These are phyloP conservation scores for Coriaria nepalensis DNA, from an alignment of 306 rosid species.

Conservation along the genomic window DNA sequence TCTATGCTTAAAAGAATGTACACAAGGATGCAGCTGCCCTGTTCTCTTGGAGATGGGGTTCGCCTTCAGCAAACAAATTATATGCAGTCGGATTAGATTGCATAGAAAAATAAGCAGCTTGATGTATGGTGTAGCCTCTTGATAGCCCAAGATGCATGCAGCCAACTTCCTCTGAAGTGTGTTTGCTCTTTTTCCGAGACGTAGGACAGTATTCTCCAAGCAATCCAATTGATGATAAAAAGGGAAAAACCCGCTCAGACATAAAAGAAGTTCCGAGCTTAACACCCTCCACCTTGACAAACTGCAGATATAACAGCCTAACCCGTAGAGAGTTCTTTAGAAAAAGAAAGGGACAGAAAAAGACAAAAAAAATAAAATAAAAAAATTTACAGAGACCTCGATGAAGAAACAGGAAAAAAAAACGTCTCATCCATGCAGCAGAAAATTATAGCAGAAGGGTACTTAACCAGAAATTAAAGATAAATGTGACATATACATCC, in stretches of 20 bases:
- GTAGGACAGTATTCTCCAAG: constrained; percentile 60
- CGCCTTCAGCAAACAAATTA: background rate
- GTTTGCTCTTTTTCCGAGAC: constrained; percentile 44
- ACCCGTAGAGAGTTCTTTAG: background rate
- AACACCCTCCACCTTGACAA: constrained; percentile 38
- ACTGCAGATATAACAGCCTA: constrained; percentile 2
- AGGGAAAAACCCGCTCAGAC: constrained; percentile 52
- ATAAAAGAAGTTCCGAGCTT: constrained; percentile 51
- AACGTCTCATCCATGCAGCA: background rate
- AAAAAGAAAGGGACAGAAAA: background rate
- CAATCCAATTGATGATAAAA: constrained; percentile 46
- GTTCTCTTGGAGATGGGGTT: constrained; percentile 6
- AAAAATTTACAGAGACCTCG: background rate
- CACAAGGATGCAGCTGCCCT: constrained; percentile 9
- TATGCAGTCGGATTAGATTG: constrained; percentile 17
- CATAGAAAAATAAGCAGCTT: constrained; percentile 23
- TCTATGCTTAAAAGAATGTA: constrained; percentile 11
- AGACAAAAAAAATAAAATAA: background rate
- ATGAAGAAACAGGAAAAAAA: background rate
- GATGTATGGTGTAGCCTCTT: constrained; percentile 12
- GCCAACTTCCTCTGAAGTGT: constrained; percentile 16
- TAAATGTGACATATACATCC: too few relatives aligned
- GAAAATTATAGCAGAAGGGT: background rate
- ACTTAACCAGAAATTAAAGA: background rate
- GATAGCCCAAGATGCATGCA: constrained; percentile 31